Evolutionary conservation across 306 rosid genomes (phyloP).

Genomic region (Ochetophila trinervis): DNA sequence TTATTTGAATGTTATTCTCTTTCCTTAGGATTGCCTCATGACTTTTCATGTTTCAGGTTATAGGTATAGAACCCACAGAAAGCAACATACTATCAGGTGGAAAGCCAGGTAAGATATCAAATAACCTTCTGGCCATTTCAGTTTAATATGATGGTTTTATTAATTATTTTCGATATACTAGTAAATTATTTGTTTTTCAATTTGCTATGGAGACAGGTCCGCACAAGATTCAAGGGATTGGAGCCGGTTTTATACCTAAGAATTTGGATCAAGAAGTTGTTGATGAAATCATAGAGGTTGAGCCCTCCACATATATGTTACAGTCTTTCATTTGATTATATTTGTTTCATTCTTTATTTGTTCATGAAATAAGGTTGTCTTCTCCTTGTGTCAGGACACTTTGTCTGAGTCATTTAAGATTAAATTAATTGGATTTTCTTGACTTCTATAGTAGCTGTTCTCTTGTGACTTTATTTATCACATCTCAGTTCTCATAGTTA

Average conservation of each 20-base stretch:
- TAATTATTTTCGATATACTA: background rate
- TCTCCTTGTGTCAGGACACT: no score
- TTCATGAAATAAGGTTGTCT: no score
- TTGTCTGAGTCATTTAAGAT: no score
- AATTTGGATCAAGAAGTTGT: constrained; percentile 81
- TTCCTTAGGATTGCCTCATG: constrained; percentile 11
- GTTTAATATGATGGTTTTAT: background rate
- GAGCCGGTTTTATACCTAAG: constrained; percentile 97
- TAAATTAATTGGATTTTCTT: constrained; percentile 10
- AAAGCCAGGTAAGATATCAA: constrained; percentile 74
- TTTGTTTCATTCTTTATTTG: constrained; percentile 2
- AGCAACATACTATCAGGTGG: constrained; percentile 97
- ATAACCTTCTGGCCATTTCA: constrained; percentile 23
- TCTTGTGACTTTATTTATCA: background rate
- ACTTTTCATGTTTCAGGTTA: constrained; percentile 48
- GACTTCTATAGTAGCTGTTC: background rate
- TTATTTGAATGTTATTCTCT: constrained; percentile 8
- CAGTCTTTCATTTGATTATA: background rate
- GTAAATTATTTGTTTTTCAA: constrained; percentile 19
- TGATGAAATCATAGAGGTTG: constrained; percentile 87
- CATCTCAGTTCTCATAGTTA: constrained; percentile 18
- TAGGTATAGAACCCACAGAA: constrained; percentile 91
- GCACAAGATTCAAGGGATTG: constrained; percentile 99
- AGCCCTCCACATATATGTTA: background rate
- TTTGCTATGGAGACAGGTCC: constrained; percentile 64